Evolutionary conservation across 345 rosid genomes (phyloP).

Genomic region (Hibiscus tridactylites): DNA sequence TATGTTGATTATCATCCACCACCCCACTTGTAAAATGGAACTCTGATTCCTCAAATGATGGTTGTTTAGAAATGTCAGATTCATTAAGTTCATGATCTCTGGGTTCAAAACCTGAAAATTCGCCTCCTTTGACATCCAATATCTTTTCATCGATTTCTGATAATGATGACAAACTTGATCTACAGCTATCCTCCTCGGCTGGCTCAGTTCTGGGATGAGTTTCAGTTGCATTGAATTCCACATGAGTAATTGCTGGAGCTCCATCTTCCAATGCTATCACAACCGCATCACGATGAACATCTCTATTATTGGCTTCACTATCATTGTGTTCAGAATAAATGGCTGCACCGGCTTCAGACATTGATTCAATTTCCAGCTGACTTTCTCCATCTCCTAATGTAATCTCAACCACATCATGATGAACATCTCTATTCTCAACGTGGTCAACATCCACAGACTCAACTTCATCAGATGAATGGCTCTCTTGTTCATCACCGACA

Average conservation of each 20-base stretch:
- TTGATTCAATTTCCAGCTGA: slow-evolving; percentile 27
- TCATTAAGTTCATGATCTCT: slow-evolving; percentile 15
- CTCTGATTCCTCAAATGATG: slow-evolving; percentile 31
- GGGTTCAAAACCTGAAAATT: slow-evolving; percentile 19
- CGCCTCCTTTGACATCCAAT: slow-evolving; percentile 29
- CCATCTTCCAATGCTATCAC: slow-evolving; percentile 47
- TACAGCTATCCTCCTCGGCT: slow-evolving; percentile 42
- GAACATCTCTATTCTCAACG: slow-evolving; percentile 34
- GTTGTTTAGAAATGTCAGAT: slow-evolving; percentile 28
- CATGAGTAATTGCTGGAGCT: slow-evolving; percentile 17
- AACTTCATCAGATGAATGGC: slow-evolving; percentile 46
- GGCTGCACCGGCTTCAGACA: slow-evolving; percentile 29
- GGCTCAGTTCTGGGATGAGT: slow-evolving; percentile 26
- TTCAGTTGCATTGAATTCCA: slow-evolving; percentile 14
- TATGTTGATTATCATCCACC: slow-evolving; percentile 33
- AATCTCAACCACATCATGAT: slow-evolving; percentile 52
- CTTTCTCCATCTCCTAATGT: slow-evolving; percentile 37
- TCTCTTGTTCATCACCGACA: slow-evolving; percentile 45
- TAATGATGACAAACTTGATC: slow-evolving; percentile 49
- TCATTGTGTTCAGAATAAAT: slow-evolving; percentile 4
- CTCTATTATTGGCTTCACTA: slow-evolving; percentile 31
- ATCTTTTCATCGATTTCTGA: slow-evolving; percentile 52
- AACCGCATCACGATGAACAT: slow-evolving; percentile 35
- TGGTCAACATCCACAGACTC: slow-evolving; percentile 32
- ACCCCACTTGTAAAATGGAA: slow-evolving; percentile 23